phyloP scores from a whole-genome alignment of 345 rosid genomes.

The Aquilaria yunnanensis region DNA sequence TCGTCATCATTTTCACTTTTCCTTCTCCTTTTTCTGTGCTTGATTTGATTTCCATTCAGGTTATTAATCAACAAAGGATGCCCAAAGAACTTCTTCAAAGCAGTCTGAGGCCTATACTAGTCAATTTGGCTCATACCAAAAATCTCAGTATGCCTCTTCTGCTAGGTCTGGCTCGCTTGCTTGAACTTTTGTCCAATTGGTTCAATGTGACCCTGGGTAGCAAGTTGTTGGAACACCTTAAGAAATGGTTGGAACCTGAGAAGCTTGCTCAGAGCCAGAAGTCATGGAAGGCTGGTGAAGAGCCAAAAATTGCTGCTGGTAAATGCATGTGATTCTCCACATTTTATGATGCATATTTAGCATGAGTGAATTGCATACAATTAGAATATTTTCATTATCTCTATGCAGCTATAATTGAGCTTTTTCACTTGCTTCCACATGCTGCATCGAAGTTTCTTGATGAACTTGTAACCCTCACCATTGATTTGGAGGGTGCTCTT shows the following conservation, averaged over 20 bases:
- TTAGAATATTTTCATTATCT: constrained; percentile 15
- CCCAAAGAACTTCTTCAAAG: constrained; percentile 99
- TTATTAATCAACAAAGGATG: constrained; percentile 94
- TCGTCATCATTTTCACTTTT: not conserved
- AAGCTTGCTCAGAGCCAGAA: constrained; percentile 90
- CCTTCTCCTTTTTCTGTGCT: not conserved
- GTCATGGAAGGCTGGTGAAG: constrained; percentile 99
- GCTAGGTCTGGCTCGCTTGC: constrained; percentile 96
- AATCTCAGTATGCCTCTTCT: constrained; percentile 98
- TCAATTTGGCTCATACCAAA: constrained; percentile 94
- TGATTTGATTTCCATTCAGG: constrained; percentile 36
- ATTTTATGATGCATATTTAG: not conserved
- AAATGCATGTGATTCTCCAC: constrained; percentile 15
- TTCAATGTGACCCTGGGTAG: constrained; percentile 97
- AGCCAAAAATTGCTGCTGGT: constrained; percentile 99
- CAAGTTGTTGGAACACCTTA: constrained; percentile 96
- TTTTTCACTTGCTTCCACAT: constrained; percentile 93
- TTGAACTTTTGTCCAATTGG: constrained; percentile 95
- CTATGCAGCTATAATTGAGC: constrained; percentile 93
- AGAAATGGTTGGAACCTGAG: constrained; percentile 98
- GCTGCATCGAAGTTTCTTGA: constrained; percentile 97
- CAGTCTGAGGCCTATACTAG: constrained; percentile 96
- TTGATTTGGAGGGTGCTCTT: constrained; percentile 93
- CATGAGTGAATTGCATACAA: constrained; percentile 4
- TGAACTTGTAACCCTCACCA: constrained; percentile 88